These are phyloP conservation scores for Stellera chamaejasme DNA, from an alignment of 345 rosid species.

Conservation along the genomic window DNA sequence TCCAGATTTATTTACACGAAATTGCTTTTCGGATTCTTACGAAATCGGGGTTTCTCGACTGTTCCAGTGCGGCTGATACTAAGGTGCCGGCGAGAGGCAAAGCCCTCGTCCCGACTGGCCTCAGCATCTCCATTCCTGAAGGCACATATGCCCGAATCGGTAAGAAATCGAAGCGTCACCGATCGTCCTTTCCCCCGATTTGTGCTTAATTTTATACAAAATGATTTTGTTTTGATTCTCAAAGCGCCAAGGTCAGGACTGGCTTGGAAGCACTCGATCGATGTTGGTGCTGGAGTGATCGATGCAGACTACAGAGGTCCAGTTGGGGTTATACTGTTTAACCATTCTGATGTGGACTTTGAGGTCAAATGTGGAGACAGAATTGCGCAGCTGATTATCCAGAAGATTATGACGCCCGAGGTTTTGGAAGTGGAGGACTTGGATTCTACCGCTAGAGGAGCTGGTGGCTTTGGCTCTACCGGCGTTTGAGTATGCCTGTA, in stretches of 20 bases:
- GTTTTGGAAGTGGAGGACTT: conserved; percentile 63
- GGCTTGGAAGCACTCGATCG: conserved; percentile 72
- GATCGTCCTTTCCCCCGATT: neutral
- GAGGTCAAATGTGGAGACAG: conserved; percentile 60
- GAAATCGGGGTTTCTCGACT: neutral
- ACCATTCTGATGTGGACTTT: conserved; percentile 54
- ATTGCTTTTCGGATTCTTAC: neutral
- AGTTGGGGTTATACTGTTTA: conserved; percentile 65
- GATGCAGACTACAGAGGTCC: conserved; percentile 84
- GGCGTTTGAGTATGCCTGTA: conserved; percentile 30
- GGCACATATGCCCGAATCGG: conserved; percentile 80
- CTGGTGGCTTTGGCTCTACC: conserved; percentile 82
- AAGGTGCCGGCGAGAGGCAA: conserved; percentile 84
- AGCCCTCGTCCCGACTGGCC: conserved; percentile 65
- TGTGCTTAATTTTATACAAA: neutral
- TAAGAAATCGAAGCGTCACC: conserved; percentile 3
- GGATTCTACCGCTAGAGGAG: conserved; percentile 66
- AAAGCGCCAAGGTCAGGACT: conserved; percentile 70
- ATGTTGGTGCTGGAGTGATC: conserved; percentile 77
- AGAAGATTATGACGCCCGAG: conserved; percentile 62
- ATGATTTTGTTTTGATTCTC: neutral
- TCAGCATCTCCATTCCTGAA: conserved; percentile 60
- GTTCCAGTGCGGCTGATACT: conserved; percentile 39
- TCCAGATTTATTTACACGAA: neutral
- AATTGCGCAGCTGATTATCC: conserved; percentile 61